A percentile compares a stretch with the other conserved stretches of the same genome.
phyloP scores from a whole-genome alignment of 768 basidiomycete species.

The Crepidotus variabilis region DNA sequence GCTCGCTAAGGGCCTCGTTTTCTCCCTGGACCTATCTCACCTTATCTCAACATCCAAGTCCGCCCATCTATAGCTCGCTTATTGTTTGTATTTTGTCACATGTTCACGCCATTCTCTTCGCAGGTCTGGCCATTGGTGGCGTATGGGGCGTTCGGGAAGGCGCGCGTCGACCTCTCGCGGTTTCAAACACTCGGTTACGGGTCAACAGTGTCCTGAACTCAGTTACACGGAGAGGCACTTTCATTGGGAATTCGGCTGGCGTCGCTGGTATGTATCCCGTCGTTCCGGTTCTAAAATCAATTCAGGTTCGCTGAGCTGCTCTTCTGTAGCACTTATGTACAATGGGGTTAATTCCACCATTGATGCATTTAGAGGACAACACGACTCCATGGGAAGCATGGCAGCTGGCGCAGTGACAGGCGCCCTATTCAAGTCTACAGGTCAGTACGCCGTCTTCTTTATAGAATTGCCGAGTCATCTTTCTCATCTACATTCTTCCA shows the following conservation, averaged over 20 bases:
- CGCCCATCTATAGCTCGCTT: conserved; percentile 61
- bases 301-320: conserved; percentile 34
- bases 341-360: conserved; percentile 95
- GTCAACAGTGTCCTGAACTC: conserved; percentile 97
- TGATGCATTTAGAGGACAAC: conserved; percentile 83
- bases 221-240: conserved; percentile 93
- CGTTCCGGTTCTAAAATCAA: conserved; percentile 24
- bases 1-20: conserved; percentile 49
- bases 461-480: conserved; percentile 18
- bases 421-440: conserved; percentile 89
- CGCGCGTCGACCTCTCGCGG: conserved; percentile 79
- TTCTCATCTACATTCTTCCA: conserved; percentile 34
- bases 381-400: conserved; percentile 91
- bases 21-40: conserved; percentile 54
- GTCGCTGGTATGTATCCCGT: conserved; percentile 76
- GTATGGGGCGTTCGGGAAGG: conserved; percentile 96
- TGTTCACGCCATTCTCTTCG: conserved; percentile 56
- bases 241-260: conserved; percentile 97
- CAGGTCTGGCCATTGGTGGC: conserved; percentile 94
- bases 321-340: conserved; percentile 81
- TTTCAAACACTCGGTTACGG: conserved; percentile 82
- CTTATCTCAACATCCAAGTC: conserved; percentile 60
- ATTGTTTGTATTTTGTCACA: conserved; percentile 86
- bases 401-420: conserved; percentile 89
- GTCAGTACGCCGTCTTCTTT: conserved; percentile 49